A percentile compares a stretch with the other conserved stretches of the same genome.
Evolutionary conservation across 257 asterid genomes (phyloP).

Genomic region (Nicotiana otophora): DNA sequence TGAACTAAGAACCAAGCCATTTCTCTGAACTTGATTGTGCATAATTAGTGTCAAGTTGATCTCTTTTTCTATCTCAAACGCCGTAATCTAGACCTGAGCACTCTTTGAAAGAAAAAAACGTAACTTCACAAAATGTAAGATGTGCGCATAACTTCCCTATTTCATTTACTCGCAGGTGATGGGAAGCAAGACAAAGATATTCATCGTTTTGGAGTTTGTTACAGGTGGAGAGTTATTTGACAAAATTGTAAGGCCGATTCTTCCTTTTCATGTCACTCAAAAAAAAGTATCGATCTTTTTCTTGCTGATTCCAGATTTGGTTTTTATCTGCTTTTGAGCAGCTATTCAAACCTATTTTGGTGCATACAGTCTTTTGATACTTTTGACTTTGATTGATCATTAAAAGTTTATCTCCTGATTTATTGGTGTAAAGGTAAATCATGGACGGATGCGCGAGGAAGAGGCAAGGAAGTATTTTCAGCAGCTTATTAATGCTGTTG

Average conservation of each 20-base stretch:
- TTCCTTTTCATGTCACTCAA: not conserved
- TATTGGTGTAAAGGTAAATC: constrained; percentile 52
- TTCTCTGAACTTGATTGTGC: not conserved
- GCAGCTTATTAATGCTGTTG: constrained; percentile 82
- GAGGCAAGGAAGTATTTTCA: constrained; percentile 94
- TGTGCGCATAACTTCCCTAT: no score
- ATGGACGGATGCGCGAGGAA: constrained; percentile 76
- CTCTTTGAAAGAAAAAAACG: not conserved
- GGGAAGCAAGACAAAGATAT: constrained; percentile 95
- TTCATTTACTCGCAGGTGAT: constrained; percentile 47
- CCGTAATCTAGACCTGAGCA: not conserved
- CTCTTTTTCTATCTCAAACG: not conserved
- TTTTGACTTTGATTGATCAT: not conserved
- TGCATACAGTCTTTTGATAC: not conserved
- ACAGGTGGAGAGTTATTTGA: constrained; percentile 97
- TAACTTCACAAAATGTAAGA: not conserved
- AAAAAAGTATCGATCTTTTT: no score
- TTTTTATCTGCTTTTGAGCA: not conserved
- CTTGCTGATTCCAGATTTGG: not conserved
- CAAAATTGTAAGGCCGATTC: constrained; percentile 62
- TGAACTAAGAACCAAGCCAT: not conserved
- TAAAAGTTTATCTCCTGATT: not conserved
- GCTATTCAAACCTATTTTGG: not conserved
- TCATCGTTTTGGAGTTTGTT: constrained; percentile 74
- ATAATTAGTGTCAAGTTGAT: not conserved